These are phyloP conservation scores for Gaillardinia entomophila DNA, from an alignment of 805 yeast genomes.

Conservation along the genomic window DNA sequence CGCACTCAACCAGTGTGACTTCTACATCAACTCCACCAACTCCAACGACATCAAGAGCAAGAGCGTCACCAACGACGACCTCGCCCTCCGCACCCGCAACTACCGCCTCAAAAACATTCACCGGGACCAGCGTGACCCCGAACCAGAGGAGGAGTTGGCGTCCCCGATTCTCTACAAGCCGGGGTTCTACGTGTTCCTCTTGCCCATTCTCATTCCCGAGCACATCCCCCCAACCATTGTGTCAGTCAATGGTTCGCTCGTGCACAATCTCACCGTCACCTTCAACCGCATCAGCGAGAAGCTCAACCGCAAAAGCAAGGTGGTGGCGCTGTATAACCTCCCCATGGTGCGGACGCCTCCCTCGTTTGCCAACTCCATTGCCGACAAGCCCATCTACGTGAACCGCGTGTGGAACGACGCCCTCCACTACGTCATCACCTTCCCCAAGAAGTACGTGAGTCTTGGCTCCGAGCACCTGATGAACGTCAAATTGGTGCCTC, in stretches of 20 bases:
- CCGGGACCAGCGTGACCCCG: too few species aligned
- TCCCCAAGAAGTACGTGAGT: conserved; percentile 65
- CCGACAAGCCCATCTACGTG: conserved; percentile 72
- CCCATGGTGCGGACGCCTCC: conserved; percentile 55
- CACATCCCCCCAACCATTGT: conserved; percentile 57
- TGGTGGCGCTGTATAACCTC: conserved; percentile 24
- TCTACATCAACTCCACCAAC: conserved; percentile 34
- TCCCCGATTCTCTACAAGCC: conserved; percentile 32
- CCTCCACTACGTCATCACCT: conserved; percentile 62
- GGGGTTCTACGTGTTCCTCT: conserved; percentile 64
- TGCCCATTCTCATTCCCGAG: conserved; percentile 59
- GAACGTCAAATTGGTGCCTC: conserved; percentile 61
- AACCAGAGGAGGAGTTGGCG: not conserved
- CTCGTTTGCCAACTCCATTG: conserved; percentile 48
- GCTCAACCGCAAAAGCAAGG: conserved; percentile 29
- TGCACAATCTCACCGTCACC: conserved; percentile 37
- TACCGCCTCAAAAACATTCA: conserved; percentile 14
- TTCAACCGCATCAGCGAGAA: conserved; percentile 33
- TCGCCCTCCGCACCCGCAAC: conserved; percentile 34
- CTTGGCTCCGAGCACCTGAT: conserved; percentile 56
- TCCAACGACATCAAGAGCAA: conserved; percentile 38
- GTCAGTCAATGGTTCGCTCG: conserved; percentile 45
- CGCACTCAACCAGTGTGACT: conserved; percentile 37
- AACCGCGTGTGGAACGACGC: conserved; percentile 71
- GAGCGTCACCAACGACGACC: conserved; percentile 37